Evolutionary conservation across 2,329 filamentous ascomycete species (phyloP), one percentile per base, ranked within the genome.

Genomic region (Colletotrichum spinosum): DNA sequence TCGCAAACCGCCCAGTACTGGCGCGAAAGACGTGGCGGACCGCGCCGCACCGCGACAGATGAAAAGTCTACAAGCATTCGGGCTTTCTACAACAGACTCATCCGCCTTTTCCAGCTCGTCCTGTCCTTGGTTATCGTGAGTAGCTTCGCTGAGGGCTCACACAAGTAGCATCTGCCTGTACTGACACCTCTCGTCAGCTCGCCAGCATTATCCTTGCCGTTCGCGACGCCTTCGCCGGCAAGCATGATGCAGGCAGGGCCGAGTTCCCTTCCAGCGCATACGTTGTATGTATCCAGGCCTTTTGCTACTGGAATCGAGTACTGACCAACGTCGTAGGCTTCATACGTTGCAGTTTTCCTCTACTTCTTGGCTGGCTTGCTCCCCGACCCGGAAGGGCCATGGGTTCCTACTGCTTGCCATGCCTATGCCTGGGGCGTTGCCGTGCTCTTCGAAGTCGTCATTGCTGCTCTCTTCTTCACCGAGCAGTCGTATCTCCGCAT

Each of bases 381-480:
- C 7, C 80, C 80, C 3, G 78, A 82, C 44, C 80, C 80, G 1
- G 79, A 81, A 67, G 80, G 80, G 1, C 80, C 80, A 7, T 82
- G 80, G 80, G 74, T 76, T 5, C 80, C 79, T 1, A 72, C 71
- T 9, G 65, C 72, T 15, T 69, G 79, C 17, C 78, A 81, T 44
- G 71, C 74, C 60, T 72, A 71, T 51, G 77, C 79, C 2, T 81
- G 79, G 79, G 69, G 76, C 52, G 61, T 73, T 0, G 78, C 71
- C 33, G 67, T 74, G 1, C 68, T 80, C 11, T 54, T 78, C 3
- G 79, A 81, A 67, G 69, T 67, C 12, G 72, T 80, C 58, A 77
- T 81, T 44, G 72, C 72, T 4, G 74, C 75, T 8, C 70, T 79
- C 13, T 75, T 81, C 38, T 67, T 67, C 39, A 69, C 73, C 1